phyloP scores from a whole-genome alignment of 1,284 basidiomycete species.

The Anthracocystis setariae region DNA sequence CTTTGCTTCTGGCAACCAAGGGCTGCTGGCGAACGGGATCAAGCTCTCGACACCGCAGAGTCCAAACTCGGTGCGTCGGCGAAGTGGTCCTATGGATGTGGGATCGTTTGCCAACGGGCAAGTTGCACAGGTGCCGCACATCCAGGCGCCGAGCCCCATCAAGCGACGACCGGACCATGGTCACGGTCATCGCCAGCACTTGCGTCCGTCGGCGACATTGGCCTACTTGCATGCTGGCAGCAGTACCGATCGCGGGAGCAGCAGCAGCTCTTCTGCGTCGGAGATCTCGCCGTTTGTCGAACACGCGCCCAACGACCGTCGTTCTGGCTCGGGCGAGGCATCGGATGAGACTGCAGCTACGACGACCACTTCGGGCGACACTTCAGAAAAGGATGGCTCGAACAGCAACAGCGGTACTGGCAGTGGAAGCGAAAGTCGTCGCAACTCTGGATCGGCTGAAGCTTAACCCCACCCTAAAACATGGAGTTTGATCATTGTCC shows the following conservation, averaged over 20 bases:
- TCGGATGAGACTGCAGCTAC: conserved; percentile 49
- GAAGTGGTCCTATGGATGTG: conserved; percentile 19
- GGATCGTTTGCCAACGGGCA: conserved; percentile 8
- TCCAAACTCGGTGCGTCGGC: conserved; percentile 17
- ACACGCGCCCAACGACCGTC: conserved; percentile 24
- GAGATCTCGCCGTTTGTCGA: conserved; percentile 41
- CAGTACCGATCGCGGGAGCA: conserved; percentile 43
- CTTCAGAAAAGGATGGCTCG: conserved; percentile 51
- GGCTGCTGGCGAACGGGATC: conserved; percentile 11
- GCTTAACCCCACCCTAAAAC: conserved; percentile 1
- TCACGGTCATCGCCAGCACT: conserved; percentile 50
- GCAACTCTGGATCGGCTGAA: conserved; percentile 38
- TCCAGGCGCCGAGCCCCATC: conserved; percentile 40
- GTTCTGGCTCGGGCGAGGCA: conserved; percentile 41
- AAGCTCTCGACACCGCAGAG: conserved; percentile 29
- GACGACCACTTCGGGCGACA: conserved; percentile 44
- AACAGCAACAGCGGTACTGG: conserved; percentile 25
- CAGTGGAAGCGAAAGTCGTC: conserved; percentile 38
- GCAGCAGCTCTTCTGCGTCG: conserved; percentile 36
- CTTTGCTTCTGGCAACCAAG: conserved; percentile 13
- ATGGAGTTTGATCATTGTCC: conserved; percentile 4
- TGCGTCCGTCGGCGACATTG: conserved; percentile 38
- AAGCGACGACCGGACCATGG: conserved; percentile 49
- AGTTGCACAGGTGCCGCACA: conserved; percentile 14
- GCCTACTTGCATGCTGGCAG: conserved; percentile 33